A percentile compares a stretch with the other conserved stretches of the same genome.
Conservation (phyloP, 2,329 filamentous ascomycete genomes). For the Chaetomium globosum region DNA sequence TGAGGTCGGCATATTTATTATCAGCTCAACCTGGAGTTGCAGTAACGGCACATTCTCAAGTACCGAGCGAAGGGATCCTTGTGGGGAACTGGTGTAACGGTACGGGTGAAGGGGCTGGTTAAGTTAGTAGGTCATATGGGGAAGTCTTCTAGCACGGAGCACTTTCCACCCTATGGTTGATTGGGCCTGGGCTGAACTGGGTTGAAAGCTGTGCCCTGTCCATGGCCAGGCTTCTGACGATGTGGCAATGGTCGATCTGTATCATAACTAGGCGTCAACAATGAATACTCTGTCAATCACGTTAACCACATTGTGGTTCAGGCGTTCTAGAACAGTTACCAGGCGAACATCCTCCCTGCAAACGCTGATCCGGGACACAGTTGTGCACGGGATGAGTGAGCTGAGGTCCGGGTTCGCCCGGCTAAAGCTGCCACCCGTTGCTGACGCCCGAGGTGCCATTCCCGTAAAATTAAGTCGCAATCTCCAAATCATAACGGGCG, state of each 20-base stretch:
- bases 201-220: neutral
- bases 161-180: neutral
- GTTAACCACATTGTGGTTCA: neutral
- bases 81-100: constrained; percentile 22
- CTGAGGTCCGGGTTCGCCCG: constrained; percentile 17
- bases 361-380: constrained; percentile 12
- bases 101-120: constrained; percentile 28
- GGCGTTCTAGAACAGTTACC: constrained; percentile 3
- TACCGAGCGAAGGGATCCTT: constrained; percentile 29
- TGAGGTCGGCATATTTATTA: neutral
- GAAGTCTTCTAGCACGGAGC: neutral
- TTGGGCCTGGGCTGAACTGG: neutral
- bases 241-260: neutral
- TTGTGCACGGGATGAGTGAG: neutral
- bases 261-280: neutral
- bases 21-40: neutral
- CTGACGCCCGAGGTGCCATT: neutral
- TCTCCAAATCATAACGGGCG: constrained; percentile 18
- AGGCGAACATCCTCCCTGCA: neutral
- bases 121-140: constrained; percentile 19
- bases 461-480: constrained; percentile 20
- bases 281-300: neutral
- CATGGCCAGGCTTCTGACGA: neutral
- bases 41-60: constrained; percentile 15
- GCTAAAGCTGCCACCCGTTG: constrained; percentile 22